These are phyloP conservation scores for Chrysanthemum seticuspe DNA, from an alignment of 129 eudicot species.

Conservation along the genomic window DNA sequence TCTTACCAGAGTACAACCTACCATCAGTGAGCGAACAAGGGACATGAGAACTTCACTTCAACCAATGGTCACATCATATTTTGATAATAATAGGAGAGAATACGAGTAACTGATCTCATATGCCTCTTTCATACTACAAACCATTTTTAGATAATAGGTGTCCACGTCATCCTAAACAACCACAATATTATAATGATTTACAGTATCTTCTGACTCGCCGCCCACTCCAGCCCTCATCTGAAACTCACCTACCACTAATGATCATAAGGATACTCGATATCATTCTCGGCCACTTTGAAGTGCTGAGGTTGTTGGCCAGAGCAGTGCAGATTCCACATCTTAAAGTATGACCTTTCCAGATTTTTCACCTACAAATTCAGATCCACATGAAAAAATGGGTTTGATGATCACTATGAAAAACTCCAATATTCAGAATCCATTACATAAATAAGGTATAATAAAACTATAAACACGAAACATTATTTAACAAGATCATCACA, in stretches of 20 bases:
- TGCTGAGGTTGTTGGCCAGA: constrained; percentile 79
- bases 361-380: constrained; percentile 59
- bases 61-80: constrained; percentile 13
- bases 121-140: constrained; percentile 24
- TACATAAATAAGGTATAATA: neutral
- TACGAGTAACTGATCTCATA: constrained; percentile 12
- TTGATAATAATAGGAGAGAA: constrained; percentile 1
- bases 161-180: constrained; percentile 22
- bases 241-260: constrained; percentile 38
- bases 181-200: constrained; percentile 21
- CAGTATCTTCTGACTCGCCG: constrained; percentile 15
- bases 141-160: constrained; percentile 17
- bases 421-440: neutral
- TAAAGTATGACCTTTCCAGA: constrained; percentile 79
- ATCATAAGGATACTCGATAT: constrained; percentile 74
- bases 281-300: constrained; percentile 81
- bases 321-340: constrained; percentile 96
- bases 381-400: neutral
- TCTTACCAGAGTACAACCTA: constrained; percentile 1
- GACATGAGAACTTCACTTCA: neutral
- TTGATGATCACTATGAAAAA: neutral
- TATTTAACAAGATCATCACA: too few species aligned
- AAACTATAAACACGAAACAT: neutral
- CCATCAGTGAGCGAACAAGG: neutral
- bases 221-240: constrained; percentile 10